Conservation (phyloP, 305 asterid species). For the Caryopteris hybrid region DNA sequence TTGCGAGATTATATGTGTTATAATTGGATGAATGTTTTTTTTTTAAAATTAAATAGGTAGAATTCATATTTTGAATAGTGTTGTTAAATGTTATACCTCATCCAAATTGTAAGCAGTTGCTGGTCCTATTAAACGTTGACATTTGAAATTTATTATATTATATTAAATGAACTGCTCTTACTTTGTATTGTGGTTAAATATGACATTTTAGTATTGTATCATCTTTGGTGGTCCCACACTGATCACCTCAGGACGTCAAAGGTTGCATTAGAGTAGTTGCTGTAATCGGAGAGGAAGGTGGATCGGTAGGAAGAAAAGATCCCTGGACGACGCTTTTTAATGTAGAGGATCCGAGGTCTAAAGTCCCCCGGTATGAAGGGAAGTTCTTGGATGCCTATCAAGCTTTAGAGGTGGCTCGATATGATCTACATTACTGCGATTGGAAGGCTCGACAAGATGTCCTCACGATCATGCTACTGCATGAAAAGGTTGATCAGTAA, state of each 20-base stretch:
- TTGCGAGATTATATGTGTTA: no score
- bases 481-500: constrained; percentile 56
- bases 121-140: no score
- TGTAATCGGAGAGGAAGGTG: constrained; percentile 62
- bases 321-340: constrained; percentile 67
- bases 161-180: no score
- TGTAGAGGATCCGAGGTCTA: constrained; percentile 83
- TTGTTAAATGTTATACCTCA: no score
- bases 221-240: background rate
- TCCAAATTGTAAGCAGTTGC: no score
- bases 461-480: constrained; percentile 78
- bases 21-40: no score
- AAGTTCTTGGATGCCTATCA: constrained; percentile 73
- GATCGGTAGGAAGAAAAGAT: constrained; percentile 46
- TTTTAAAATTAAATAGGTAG: no score
- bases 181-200: no score
- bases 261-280: constrained; percentile 76
- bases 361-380: constrained; percentile 57
- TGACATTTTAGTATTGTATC: no score
- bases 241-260: constrained; percentile 49
- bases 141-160: no score
- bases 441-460: constrained; percentile 94
- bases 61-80: no score
- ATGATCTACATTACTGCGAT: constrained; percentile 77
- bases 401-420: constrained; percentile 82